phyloP scores from a whole-genome alignment of 768 basidiomycete species.

The Phanerochaete sordida region DNA sequence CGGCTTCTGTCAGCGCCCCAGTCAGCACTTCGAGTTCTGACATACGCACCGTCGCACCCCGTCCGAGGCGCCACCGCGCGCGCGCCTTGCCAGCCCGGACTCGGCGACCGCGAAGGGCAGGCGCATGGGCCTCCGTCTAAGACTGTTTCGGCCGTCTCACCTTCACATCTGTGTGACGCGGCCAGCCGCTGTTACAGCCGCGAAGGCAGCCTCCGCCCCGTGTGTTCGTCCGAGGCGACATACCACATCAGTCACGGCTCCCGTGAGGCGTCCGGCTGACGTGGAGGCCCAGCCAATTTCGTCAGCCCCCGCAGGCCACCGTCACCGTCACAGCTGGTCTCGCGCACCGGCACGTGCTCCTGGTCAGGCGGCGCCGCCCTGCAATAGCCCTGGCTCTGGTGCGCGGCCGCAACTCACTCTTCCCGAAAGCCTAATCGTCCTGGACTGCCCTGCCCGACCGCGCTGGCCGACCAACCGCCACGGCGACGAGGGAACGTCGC shows the following conservation, averaged over 20 bases:
- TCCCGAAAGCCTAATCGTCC: background rate
- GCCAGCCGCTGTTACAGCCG: background rate
- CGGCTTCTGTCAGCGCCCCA: background rate
- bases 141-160: background rate
- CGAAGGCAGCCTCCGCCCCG: background rate
- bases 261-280: background rate
- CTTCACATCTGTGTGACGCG: background rate
- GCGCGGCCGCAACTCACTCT: background rate
- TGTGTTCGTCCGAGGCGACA: background rate
- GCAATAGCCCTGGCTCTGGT: background rate
- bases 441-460: background rate
- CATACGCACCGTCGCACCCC: background rate
- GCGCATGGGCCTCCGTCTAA: background rate
- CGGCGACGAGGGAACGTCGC: background rate
- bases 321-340: background rate
- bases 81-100: background rate
- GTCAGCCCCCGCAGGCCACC: background rate
- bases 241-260: constrained; percentile 2
- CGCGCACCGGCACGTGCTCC: background rate
- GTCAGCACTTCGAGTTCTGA: background rate
- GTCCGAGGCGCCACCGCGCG: background rate
- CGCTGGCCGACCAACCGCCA: no score
- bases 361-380: background rate
- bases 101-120: no score
- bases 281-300: background rate